Conservation (phyloP, 2,329 filamentous ascomycete genomes). For the Penicillium digitatum region DNA sequence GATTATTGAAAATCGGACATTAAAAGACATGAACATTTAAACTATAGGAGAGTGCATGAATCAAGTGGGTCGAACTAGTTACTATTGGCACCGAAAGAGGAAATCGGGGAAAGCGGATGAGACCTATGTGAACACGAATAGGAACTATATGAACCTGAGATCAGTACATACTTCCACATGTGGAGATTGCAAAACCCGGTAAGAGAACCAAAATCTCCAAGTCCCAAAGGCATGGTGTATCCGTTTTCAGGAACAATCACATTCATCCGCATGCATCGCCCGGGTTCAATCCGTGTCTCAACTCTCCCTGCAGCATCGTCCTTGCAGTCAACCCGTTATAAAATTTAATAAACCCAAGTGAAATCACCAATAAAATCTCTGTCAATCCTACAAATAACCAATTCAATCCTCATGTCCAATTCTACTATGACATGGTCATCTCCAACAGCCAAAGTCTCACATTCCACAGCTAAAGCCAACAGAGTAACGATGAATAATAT, state of each 20-base stretch:
- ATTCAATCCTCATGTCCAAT: neutral
- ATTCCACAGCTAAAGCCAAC: constrained; percentile 4
- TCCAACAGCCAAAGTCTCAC: neutral
- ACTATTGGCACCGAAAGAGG: constrained; percentile 13
- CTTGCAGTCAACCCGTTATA: constrained; percentile 15
- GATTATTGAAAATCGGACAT: neutral
- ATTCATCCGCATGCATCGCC: constrained; percentile 22
- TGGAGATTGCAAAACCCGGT: neutral
- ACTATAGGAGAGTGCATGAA: constrained; percentile 9
- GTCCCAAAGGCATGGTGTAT: constrained; percentile 2
- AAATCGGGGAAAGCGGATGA: neutral
- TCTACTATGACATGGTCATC: neutral
- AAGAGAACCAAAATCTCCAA: too few relatives aligned
- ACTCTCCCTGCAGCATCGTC: constrained; percentile 22
- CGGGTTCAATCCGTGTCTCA: constrained; percentile 22
- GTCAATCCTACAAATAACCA: neutral
- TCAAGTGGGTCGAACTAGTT: constrained; percentile 16
- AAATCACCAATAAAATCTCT: neutral
- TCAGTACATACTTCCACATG: neutral
- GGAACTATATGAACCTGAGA: neutral
- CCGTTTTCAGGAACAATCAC: constrained; percentile 15
- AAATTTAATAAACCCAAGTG: constrained; percentile 6
- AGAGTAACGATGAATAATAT: constrained; percentile 22
- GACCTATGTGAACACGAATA: neutral
- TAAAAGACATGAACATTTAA: neutral